These are phyloP conservation scores for Rhizopus stolonifer DNA, from an alignment of 371 early-diverging fungal genomes.

Conservation along the genomic window DNA sequence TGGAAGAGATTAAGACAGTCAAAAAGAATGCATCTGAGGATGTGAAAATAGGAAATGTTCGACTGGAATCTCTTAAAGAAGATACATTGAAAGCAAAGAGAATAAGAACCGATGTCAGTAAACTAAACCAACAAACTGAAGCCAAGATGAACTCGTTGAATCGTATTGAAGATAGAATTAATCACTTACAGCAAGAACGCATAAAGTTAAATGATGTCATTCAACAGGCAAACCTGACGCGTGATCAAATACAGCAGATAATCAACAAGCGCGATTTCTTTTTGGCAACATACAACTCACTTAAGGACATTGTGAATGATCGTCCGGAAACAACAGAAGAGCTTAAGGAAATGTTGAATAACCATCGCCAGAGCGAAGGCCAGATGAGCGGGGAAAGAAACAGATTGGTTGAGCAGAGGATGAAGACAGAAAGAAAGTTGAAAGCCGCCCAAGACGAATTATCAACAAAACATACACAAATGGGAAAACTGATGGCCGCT, in stretches of 20 bases:
- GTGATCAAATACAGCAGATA: conserved; percentile 36
- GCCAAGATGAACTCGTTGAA: conserved; percentile 14
- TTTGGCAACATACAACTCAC: conserved; percentile 39
- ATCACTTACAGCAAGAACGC: too few species aligned
- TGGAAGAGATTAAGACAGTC: conserved; percentile 79
- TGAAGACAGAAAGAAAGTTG: conserved; percentile 8
- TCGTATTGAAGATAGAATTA: conserved; percentile 33
- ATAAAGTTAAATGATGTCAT: conserved; percentile 29
- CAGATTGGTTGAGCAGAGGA: not conserved
- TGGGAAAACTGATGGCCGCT: conserved; percentile 20
- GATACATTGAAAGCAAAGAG: conserved; percentile 76
- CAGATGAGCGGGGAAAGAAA: conserved; percentile 5
- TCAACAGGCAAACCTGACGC: conserved; percentile 34
- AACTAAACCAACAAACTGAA: conserved; percentile 33
- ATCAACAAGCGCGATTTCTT: conserved; percentile 41
- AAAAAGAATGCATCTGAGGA: conserved; percentile 73
- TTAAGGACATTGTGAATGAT: conserved; percentile 46
- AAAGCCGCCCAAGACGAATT: conserved; percentile 23
- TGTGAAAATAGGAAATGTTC: conserved; percentile 64
- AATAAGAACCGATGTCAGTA: conserved; percentile 38
- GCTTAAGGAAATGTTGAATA: conserved; percentile 42
- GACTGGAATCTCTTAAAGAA: conserved; percentile 65
- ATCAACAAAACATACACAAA: conserved; percentile 12
- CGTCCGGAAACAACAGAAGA: conserved; percentile 57
- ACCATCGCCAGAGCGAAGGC: conserved; percentile 11